Evolutionary conservation across 495 filamentous ascomycete genomes (phyloP).

Genomic region (Polyplosphaeria fusca): DNA sequence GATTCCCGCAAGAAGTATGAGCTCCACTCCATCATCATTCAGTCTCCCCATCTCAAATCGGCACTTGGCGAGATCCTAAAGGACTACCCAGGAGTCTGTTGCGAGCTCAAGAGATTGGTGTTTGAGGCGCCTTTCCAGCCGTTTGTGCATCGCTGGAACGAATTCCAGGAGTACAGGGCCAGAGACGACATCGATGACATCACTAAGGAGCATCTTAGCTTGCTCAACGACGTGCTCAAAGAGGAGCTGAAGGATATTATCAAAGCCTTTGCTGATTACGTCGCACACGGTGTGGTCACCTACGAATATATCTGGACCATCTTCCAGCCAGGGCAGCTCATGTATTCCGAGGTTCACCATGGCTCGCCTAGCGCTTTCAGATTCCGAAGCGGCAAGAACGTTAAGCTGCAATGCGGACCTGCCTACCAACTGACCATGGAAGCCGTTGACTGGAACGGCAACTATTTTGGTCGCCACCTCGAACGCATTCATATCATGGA

Average conservation of each 20-base stretch:
- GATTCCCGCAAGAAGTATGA: conserved; percentile 59
- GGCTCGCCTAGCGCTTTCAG: conserved; percentile 41
- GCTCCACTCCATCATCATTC: conserved; percentile 61
- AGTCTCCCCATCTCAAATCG: conserved; percentile 59
- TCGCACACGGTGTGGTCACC: conserved; percentile 56
- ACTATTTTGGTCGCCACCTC: conserved; percentile 51
- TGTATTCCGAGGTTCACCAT: conserved; percentile 41
- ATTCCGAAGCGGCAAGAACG: conserved; percentile 36
- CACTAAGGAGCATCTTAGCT: conserved; percentile 53
- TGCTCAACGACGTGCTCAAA: conserved; percentile 55
- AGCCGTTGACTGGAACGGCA: conserved; percentile 60
- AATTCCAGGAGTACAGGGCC: conserved; percentile 45
- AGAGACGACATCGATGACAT: conserved; percentile 39
- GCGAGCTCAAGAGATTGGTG: conserved; percentile 55
- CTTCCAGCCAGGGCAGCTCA: conserved; percentile 47
- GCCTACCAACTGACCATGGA: conserved; percentile 38
- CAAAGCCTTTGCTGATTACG: conserved; percentile 54
- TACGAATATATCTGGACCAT: conserved; percentile 57
- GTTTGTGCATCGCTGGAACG: conserved; percentile 64
- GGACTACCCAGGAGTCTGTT: conserved; percentile 64
- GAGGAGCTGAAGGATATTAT: conserved; percentile 58
- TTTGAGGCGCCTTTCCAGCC: conserved; percentile 60
- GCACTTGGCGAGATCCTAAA: conserved; percentile 56
- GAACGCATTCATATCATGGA: conserved; percentile 45
- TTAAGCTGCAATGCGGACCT: conserved; percentile 31